These are phyloP conservation scores for Meredithiella fracta DNA, from an alignment of 2,329 filamentous ascomycete genomes.

Conservation along the genomic window DNA sequence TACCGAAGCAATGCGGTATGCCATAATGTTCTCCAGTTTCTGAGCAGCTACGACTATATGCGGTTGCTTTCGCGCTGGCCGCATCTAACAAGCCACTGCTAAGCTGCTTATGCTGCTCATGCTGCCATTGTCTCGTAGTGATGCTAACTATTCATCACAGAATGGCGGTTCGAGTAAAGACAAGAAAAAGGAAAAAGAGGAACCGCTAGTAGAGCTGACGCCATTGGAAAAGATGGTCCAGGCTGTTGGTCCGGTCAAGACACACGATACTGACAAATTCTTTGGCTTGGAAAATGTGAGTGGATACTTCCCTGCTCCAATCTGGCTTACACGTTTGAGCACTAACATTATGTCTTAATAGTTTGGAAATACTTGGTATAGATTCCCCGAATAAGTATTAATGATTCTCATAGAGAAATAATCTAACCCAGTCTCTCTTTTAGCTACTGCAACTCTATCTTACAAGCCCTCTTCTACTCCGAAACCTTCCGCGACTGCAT, in stretches of 20 bases:
- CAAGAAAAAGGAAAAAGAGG: conserved; percentile 39
- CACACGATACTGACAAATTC: conserved; percentile 92
- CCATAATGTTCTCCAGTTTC: not conserved
- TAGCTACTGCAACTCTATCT: conserved; percentile 96
- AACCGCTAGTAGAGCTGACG: conserved; percentile 40
- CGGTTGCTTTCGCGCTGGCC: not conserved
- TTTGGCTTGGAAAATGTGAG: conserved; percentile 96
- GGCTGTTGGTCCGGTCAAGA: conserved; percentile 62
- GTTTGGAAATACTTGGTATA: conserved; percentile 96
- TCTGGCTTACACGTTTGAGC: not conserved
- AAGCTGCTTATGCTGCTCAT: not conserved
- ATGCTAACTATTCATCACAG: conserved; percentile 17
- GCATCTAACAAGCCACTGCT: not conserved
- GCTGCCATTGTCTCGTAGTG: conserved; percentile 6
- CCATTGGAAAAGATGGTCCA: conserved; percentile 60
- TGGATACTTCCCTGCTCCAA: conserved; percentile 16
- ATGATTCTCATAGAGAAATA: too few relatives aligned
- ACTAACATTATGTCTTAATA: conserved; percentile 29
- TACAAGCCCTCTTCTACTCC: conserved; percentile 94
- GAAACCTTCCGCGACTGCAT: conserved; percentile 86
- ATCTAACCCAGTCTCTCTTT: not conserved
- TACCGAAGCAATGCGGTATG: conserved; percentile 12
- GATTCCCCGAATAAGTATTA: conserved; percentile 9
- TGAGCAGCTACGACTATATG: not conserved
- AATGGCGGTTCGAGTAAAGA: conserved; percentile 24